Conservation (phyloP, 2,329 filamentous ascomycete species). For the Reticulascus tulasneorum region DNA sequence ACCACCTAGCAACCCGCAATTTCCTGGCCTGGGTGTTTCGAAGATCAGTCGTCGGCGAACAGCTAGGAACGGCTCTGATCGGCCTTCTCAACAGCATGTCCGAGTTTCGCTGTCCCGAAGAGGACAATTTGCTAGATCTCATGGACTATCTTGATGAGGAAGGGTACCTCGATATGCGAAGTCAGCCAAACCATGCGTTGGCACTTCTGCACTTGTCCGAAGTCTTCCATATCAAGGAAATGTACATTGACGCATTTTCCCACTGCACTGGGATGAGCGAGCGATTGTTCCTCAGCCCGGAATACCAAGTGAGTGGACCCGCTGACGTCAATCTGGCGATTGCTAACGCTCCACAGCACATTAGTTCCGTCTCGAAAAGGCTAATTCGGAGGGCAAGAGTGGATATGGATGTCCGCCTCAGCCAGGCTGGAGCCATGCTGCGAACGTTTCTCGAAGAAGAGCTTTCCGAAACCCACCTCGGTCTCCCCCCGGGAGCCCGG, state of each 20-base stretch:
- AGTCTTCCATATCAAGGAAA: slow-evolving; percentile 54
- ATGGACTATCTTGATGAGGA: slow-evolving; percentile 63
- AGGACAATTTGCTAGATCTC: slow-evolving; percentile 58
- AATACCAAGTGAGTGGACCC: slow-evolving; percentile 52
- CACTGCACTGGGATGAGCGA: slow-evolving; percentile 78
- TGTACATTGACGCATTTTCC: slow-evolving; percentile 70
- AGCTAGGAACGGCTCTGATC: slow-evolving; percentile 61
- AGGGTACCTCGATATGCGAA: slow-evolving; percentile 65
- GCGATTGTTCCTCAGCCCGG: slow-evolving; percentile 48
- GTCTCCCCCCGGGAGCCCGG: slow-evolving; percentile 55
- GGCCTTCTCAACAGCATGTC: slow-evolving; percentile 62
- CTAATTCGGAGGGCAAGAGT: slow-evolving; percentile 59
- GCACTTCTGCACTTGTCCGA: slow-evolving; percentile 67
- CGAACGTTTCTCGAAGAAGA: slow-evolving; percentile 69
- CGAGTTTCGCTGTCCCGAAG: slow-evolving; percentile 50
- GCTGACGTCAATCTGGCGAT: not conserved
- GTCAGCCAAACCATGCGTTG: slow-evolving; percentile 64
- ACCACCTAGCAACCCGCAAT: slow-evolving; percentile 69
- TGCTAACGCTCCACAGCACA: slow-evolving; percentile 32
- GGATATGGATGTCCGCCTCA: slow-evolving; percentile 63
- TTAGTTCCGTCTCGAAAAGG: slow-evolving; percentile 54
- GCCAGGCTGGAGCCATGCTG: slow-evolving; percentile 54
- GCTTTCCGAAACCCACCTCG: slow-evolving; percentile 62
- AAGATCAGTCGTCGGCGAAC: slow-evolving; percentile 62
- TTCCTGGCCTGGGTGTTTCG: slow-evolving; percentile 69